These are phyloP conservation scores for Macrophomina pseudophaseolina DNA, from an alignment of 2,329 filamentous ascomycete species.

Conservation along the genomic window DNA sequence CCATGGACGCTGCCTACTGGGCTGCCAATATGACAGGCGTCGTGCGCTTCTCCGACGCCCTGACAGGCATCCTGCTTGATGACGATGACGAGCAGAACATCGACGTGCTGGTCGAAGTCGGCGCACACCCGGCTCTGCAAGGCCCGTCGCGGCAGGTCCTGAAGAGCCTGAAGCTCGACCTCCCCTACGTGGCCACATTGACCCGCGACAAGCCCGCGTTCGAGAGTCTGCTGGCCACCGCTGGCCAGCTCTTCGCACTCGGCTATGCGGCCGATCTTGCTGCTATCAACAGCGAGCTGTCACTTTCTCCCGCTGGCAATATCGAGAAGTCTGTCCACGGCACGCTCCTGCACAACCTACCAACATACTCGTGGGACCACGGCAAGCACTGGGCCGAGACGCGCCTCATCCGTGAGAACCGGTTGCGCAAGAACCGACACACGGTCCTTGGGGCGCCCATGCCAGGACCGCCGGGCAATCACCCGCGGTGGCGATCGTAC, in stretches of 20 bases:
- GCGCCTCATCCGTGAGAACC: slow-evolving; percentile 18
- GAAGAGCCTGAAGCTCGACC: not conserved
- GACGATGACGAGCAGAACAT: slow-evolving; percentile 32
- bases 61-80: slow-evolving; percentile 34
- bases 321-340: slow-evolving; percentile 9
- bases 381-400: slow-evolving; percentile 31
- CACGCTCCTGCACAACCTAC: slow-evolving; percentile 31
- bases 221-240: slow-evolving; percentile 23
- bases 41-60: slow-evolving; percentile 46
- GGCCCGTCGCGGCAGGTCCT: slow-evolving; percentile 46
- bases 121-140: slow-evolving; percentile 54
- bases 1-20: slow-evolving; percentile 49
- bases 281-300: slow-evolving; percentile 31
- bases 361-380: slow-evolving; percentile 37
- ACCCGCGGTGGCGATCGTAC: slow-evolving; percentile 29
- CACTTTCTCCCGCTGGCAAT: slow-evolving; percentile 22
- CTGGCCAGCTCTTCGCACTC: slow-evolving; percentile 32
- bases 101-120: slow-evolving; percentile 49
- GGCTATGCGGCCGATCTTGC: slow-evolving; percentile 30
- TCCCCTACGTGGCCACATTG: slow-evolving; percentile 1
- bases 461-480: slow-evolving; percentile 23
- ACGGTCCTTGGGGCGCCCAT: slow-evolving; percentile 31
- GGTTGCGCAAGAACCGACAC: slow-evolving; percentile 28
- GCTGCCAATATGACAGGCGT: slow-evolving; percentile 51
- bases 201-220: not conserved